Evolutionary conservation across 106 monocot species (phyloP).

Genomic region (Allium cepa): DNA sequence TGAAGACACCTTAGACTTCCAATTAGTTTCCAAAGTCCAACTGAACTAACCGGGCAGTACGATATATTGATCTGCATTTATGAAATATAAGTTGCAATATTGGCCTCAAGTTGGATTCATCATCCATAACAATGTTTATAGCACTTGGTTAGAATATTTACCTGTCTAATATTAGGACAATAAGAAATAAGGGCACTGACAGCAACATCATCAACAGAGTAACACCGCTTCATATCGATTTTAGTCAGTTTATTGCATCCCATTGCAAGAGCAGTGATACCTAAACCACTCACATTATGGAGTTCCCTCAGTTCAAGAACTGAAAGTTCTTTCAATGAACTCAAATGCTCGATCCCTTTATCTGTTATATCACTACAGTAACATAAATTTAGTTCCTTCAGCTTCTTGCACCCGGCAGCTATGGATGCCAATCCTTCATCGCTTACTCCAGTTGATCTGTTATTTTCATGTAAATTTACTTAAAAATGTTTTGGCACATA

Average conservation of each 20-base stretch:
- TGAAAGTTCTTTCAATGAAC: slow-evolving; percentile 37
- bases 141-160: neutral
- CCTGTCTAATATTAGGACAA: slow-evolving; percentile 72
- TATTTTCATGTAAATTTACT: neutral
- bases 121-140: neutral
- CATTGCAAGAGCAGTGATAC: slow-evolving; percentile 47
- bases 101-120: neutral
- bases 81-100: neutral
- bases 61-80: slow-evolving; percentile 61
- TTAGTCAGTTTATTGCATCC: slow-evolving; percentile 56
- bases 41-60: slow-evolving; percentile 45
- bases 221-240: slow-evolving; percentile 66
- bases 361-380: slow-evolving; percentile 75
- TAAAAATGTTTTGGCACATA: neutral
- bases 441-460: slow-evolving; percentile 47
- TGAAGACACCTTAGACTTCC: slow-evolving; percentile 60
- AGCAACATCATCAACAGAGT: slow-evolving; percentile 52
- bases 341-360: slow-evolving; percentile 46
- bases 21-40: slow-evolving; percentile 48
- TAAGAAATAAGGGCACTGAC: slow-evolving; percentile 51
- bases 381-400: slow-evolving; percentile 73
- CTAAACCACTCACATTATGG: slow-evolving; percentile 35
- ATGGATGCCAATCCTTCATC: slow-evolving; percentile 59
- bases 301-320: slow-evolving; percentile 73
- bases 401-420: slow-evolving; percentile 54